Evolutionary conservation across 108 stramenopile genomes (phyloP), one percentile per base, ranked within the genome.

Genomic region (Tribonema minus): DNA sequence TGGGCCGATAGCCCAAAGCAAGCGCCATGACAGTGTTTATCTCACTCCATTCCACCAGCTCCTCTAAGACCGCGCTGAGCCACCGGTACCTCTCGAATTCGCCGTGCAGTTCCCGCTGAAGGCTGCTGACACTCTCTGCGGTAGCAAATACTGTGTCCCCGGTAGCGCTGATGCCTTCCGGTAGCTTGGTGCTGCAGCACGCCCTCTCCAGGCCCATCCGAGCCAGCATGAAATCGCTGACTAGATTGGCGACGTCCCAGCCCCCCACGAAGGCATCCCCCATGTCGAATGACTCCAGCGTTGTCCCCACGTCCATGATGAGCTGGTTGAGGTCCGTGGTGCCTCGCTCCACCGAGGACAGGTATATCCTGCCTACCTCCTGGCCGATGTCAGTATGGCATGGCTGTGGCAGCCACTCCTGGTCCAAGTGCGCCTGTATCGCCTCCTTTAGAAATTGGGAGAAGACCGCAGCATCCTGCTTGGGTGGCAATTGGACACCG

Each of bases 231-330:
- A 82, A 72, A 61, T 82, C 81, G 31, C 71, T 72, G 30, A 82
- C 81, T 0, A 72, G 39, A 61, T 82, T 82, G 26, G 81, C 81
- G 39, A 82, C 64, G 59, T 66, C 71, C 81, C 81, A 82, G 3
- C 70, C 59, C 15, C 71, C 81, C 29, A 82, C 81, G 32, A 82
- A 82, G 7, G 81, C 70, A 31, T 82, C 81, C 7, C 81, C 72
- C 81, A 82, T 82, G 64, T 82, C 81, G 36, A 66, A 72, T 26
- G 29, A 3, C 65, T 82, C 81, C 71, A 82, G 29, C 20, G n/a
- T 39, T 0, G 81, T 65, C 0, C 81, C 81, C 3, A 73, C 36
- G 25, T 82, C 71, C 33, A 82, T n/a, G 12, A 82, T 35, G 28
- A 82, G 54, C 35, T 39, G 26, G 38, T 39, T 62, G 35, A 82